A percentile compares a stretch with the other conserved stretches of the same genome.
Evolutionary conservation across 2,329 filamentous ascomycete species (phyloP).

Genomic region (Curvularia sp.): DNA sequence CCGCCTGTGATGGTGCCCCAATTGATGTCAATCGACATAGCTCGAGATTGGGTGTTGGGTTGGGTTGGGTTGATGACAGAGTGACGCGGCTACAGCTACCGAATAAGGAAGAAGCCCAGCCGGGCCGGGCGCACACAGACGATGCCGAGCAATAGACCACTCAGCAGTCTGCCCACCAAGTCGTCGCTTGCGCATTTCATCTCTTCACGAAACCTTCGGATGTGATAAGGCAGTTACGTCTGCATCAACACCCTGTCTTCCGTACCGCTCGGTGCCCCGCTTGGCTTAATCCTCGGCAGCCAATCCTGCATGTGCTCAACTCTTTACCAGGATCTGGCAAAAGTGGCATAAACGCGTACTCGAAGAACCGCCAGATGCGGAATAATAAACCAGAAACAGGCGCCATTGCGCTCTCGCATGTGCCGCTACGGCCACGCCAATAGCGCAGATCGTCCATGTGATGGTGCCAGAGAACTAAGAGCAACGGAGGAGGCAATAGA

Average conservation of each 20-base stretch:
- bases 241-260: conserved; percentile 28
- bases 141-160: conserved; percentile 28
- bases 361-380: not conserved
- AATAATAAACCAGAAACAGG: conserved; percentile 29
- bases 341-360: not conserved
- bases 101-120: conserved; percentile 29
- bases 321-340: not conserved
- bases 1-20: conserved; percentile 93
- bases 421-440: conserved; percentile 34
- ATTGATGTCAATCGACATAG: conserved; percentile 97
- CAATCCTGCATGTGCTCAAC: conserved; percentile 4
- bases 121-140: conserved; percentile 28
- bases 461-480: conserved; percentile 21
- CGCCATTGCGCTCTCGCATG: conserved; percentile 42
- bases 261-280: conserved; percentile 12
- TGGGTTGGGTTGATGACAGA: conserved; percentile 35
- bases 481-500: conserved; percentile 19
- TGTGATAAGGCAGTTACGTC: conserved; percentile 29
- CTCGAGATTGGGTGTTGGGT: conserved; percentile 33
- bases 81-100: conserved; percentile 24
- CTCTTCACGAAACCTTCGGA: conserved; percentile 23
- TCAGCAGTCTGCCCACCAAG: conserved; percentile 18
- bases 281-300: conserved; percentile 14
- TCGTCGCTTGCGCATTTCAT: conserved; percentile 25
- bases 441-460: conserved; percentile 34